Conservation (phyloP, 2,329 filamentous ascomycete genomes). For the Pseudogymnoascus sp. region DNA sequence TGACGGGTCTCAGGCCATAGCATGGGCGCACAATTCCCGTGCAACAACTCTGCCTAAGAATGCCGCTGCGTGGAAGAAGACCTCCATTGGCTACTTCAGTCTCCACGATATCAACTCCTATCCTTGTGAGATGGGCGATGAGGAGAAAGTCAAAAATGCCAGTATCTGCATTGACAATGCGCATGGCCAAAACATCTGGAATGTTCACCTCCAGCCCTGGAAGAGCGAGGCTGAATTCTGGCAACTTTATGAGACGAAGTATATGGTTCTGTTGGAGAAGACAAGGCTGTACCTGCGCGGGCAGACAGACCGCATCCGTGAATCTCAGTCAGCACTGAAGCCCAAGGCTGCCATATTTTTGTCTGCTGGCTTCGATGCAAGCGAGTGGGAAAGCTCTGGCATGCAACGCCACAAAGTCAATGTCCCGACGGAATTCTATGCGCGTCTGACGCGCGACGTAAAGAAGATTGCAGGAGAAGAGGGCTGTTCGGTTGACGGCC, state of each 20-base stretch:
- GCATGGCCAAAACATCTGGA: conserved; percentile 92
- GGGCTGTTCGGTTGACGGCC: conserved; percentile 66
- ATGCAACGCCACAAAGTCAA: conserved; percentile 97
- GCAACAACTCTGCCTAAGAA: conserved; percentile 58
- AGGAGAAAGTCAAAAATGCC: conserved; percentile 86
- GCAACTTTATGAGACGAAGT: conserved; percentile 73
- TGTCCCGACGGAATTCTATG: conserved; percentile 94
- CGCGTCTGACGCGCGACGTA: conserved; percentile 77
- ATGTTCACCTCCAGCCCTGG: conserved; percentile 87
- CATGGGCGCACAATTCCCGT: conserved; percentile 81
- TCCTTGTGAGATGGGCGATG: conserved; percentile 88
- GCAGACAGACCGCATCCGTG: conserved; percentile 58
- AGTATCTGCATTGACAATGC: conserved; percentile 91
- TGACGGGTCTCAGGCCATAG: conserved; percentile 89
- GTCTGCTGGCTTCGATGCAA: conserved; percentile 93
- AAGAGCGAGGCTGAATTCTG: conserved; percentile 78
- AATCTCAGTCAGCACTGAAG: conserved; percentile 45
- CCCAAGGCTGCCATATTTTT: conserved; percentile 87
- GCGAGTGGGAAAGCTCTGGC: conserved; percentile 80
- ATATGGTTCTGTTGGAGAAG: conserved; percentile 70
- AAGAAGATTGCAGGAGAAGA: conserved; percentile 74
- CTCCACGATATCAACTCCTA: conserved; percentile 98
- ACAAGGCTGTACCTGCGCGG: conserved; percentile 64
- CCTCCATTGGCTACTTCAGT: conserved; percentile 90
- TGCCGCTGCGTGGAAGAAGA: conserved; percentile 67